These are phyloP conservation scores for Fusarium succisae DNA, from an alignment of 2,329 filamentous ascomycete species.

Conservation along the genomic window DNA sequence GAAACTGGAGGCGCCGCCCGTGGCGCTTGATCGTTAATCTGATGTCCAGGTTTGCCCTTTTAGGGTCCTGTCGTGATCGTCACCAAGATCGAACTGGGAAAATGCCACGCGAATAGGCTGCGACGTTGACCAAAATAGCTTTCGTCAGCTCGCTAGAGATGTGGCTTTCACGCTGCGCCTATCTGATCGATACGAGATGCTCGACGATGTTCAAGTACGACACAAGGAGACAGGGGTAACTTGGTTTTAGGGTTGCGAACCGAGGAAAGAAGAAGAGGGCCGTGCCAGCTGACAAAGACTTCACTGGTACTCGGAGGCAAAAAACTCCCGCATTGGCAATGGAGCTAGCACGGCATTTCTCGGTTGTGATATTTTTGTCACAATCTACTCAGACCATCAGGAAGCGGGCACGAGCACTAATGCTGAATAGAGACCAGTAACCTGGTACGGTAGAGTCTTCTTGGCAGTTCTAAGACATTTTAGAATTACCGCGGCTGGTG, in stretches of 20 bases:
- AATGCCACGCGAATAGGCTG: background rate
- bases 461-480: slow-evolving; percentile 9
- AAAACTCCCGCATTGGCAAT: background rate
- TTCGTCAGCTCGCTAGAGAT: background rate
- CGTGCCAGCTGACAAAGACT: slow-evolving; percentile 9
- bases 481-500: slow-evolving; percentile 2
- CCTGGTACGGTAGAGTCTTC: slow-evolving; percentile 4
- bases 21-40: slow-evolving; percentile 36
- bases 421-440: background rate
- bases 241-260: background rate
- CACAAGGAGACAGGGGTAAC: background rate
- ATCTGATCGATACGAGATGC: background rate
- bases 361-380: background rate
- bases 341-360: slow-evolving; percentile 9
- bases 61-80: background rate
- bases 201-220: no score
- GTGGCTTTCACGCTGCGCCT: background rate
- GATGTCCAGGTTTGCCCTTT: slow-evolving; percentile 11
- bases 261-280: slow-evolving; percentile 10
- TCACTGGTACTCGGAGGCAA: background rate
- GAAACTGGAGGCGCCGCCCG: slow-evolving; percentile 38
- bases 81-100: background rate
- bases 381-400: background rate
- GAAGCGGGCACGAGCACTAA: background rate
- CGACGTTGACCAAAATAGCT: background rate